phyloP scores from a whole-genome alignment of 1,284 basidiomycete genomes.

The Melanopsichium pennsylvanicum region DNA sequence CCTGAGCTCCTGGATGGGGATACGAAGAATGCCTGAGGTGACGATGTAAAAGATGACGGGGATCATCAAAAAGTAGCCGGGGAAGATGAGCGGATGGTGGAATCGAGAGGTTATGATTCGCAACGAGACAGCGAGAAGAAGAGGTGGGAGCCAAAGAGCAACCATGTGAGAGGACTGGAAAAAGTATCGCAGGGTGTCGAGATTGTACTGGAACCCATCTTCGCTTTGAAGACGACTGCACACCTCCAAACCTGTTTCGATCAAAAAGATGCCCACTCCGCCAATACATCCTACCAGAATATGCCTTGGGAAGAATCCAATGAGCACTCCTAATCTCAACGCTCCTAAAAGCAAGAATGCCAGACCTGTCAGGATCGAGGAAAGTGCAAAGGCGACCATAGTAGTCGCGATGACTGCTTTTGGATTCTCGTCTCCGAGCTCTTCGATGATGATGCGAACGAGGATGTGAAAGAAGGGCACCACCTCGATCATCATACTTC shows the following conservation, averaged over 20 bases:
- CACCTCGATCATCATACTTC: slow-evolving; percentile 99
- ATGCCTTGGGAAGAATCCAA: slow-evolving; percentile 96
- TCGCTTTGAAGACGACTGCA: slow-evolving; percentile 79
- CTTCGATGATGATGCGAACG: slow-evolving; percentile 76
- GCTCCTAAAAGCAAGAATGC: slow-evolving; percentile 70
- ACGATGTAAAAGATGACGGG: slow-evolving; percentile 85
- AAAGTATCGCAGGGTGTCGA: slow-evolving; percentile 72
- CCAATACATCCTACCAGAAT: slow-evolving; percentile 86
- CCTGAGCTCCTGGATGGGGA: slow-evolving; percentile 75
- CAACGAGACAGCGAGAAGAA: slow-evolving; percentile 79
- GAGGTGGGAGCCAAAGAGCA: slow-evolving; percentile 77
- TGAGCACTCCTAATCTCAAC: slow-evolving; percentile 81
- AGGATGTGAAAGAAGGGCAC: slow-evolving; percentile 92
- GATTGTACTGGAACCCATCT: slow-evolving; percentile 77
- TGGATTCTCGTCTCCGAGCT: slow-evolving; percentile 77
- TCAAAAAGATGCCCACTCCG: slow-evolving; percentile 89
- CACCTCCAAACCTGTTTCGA: slow-evolving; percentile 73
- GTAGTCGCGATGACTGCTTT: slow-evolving; percentile 85
- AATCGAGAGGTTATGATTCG: slow-evolving; percentile 81
- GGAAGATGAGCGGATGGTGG: slow-evolving; percentile 90
- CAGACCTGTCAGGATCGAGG: slow-evolving; percentile 84
- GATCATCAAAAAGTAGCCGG: slow-evolving; percentile 83
- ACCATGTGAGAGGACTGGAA: slow-evolving; percentile 71
- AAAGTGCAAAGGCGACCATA: slow-evolving; percentile 85
- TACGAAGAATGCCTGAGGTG: slow-evolving; percentile 72